Base-by-base conservation (phyloP, 352 stramenopile genomes). In the Halophytophthora polymorphica region DNA sequence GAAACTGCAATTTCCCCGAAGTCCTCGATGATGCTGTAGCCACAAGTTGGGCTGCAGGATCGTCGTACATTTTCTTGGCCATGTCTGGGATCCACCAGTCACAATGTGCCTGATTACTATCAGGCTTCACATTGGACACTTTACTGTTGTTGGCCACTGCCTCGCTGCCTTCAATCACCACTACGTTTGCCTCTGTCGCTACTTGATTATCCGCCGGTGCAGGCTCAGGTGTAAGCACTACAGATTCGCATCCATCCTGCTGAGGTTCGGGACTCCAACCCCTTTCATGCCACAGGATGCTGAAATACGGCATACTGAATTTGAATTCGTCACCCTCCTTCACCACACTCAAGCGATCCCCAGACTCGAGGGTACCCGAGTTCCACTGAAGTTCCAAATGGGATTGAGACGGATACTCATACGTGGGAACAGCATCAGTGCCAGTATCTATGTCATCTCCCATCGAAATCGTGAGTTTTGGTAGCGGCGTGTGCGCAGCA, bases 81-180 rank as follows among this genome's bases (percentile, higher is more conserved):
- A 60, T 45, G 0, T 69, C 59, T 0, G 71, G 69, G 17, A 83
- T 31, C 59, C 54, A 71, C 71, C 71, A 83, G n/a, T 83, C 54
- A 37, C 36, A 77, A 13, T 13, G 10, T 23, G 38, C 35, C 4
- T 19, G 46, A 7, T 52, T 12, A 14, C 33, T 50, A 13, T 33
- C 29, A 3, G 19, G 44, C 19, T 61, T 31, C n/a, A 41, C 34
- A 6, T 53, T n/a, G n/a, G n/a, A n/a, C n/a, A n/a, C n/a, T n/a
- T n/a, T n/a, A n/a, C n/a, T n/a, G n/a, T n/a, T n/a, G n/a, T n/a
- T n/a, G n/a, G n/a, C 22, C 8, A 25, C 29, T 12, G 61, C 45
- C 6, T 17, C 33, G 10, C 37, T 36, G 6, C 60, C 44, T 7
- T 45, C 22, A 12, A 36, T 13, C 1, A 44, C 33, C n/a, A 36